Evolutionary conservation across 345 rosid genomes (phyloP).

Genomic region (Eucalyptus cladocalyx): DNA sequence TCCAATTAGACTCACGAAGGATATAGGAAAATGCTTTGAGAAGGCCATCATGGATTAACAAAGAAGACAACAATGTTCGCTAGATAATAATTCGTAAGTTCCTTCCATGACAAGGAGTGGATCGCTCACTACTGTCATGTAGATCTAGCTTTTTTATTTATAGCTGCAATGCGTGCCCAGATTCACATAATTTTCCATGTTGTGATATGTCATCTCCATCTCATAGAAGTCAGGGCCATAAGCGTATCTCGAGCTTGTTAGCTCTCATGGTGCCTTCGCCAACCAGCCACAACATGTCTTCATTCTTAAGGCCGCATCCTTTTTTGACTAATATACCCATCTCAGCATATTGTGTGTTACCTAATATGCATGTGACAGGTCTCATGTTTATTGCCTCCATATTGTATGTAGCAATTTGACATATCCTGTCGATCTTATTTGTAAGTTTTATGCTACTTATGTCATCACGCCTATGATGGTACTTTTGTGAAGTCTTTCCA

Average conservation of each 20-base stretch:
- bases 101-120: background rate
- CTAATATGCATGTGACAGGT: too few relatives aligned
- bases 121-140: accelerated
- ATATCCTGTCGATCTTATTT: too few relatives aligned
- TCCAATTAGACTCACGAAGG: background rate
- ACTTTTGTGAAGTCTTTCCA: too few relatives aligned
- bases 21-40: background rate
- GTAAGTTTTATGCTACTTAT: too few relatives aligned
- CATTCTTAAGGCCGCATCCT: too few relatives aligned
- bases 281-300: too few relatives aligned
- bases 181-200: background rate
- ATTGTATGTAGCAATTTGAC: too few relatives aligned
- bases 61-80: background rate
- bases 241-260: too few relatives aligned
- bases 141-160: background rate
- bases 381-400: too few relatives aligned
- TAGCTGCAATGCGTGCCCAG: background rate
- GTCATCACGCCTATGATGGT: accelerated
- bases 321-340: accelerated
- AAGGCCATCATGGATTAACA: background rate
- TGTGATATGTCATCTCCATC: background rate
- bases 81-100: background rate
- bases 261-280: background rate
- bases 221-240: background rate
- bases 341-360: too few relatives aligned